Evolutionary conservation across 2,329 filamentous ascomycete genomes (phyloP), one percentile per base, ranked within the genome.

Genomic region (Myriosclerotinia scirpicola): DNA sequence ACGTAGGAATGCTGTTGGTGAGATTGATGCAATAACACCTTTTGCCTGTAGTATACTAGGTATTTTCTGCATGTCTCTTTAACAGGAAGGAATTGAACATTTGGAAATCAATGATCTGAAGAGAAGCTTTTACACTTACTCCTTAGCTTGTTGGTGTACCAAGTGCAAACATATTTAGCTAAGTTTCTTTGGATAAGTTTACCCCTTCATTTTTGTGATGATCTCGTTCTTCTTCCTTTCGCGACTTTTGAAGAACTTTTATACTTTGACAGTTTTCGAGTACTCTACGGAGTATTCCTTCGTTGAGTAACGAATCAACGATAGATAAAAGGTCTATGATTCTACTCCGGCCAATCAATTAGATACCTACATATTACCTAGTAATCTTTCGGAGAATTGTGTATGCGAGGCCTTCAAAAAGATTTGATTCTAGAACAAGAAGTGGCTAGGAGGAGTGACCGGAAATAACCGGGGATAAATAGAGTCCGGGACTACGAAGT

Each of bases 141-240:
- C 11, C 38, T 44, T 34, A n/a, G n/a, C 22, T 14, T 34, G 9
- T 46, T 58, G 55, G 42, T 22, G 55, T 46, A 44, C 15, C 42
- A 46, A 15, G 17, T 46, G 14, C 15, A 15, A 17, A 46, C 15
- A 17, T 46, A 46, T 4, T 46, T 20, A 3, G 26, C 2, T 26
- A 26, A 26, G 26, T 17, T 58, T 38, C 55, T 9, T 34, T 34
- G 6, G 26, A 14, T 20, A 17, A 26, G 20, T 59, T 40, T 46
- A 46, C 42, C 42, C 55, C 40, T 59, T 59, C 55, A 59, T 59
- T 36, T 36, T 58, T 34, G 55, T 59, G 26, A 20, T 22, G 55
- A 17, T 59, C 56, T 60, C 42, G 42, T 58, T 2, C 15, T 46
- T 46, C 42, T 46, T 46, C 15, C 14, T 59, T 46, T 36, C 26